phyloP scores from a whole-genome alignment of 2,329 filamentous ascomycete species.

The Teratosphaeria viscida region DNA sequence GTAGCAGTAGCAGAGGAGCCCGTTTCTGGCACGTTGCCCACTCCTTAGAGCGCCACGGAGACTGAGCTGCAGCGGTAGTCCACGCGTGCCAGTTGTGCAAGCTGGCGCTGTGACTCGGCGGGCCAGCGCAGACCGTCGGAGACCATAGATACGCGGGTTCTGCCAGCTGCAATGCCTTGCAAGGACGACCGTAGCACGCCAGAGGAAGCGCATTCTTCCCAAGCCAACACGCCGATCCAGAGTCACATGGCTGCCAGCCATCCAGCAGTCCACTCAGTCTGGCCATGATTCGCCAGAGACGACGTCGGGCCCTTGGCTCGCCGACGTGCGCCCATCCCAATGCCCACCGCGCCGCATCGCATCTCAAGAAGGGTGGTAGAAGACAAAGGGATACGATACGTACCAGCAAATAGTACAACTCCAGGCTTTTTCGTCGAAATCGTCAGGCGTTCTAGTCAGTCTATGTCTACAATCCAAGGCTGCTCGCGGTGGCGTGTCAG shows the following conservation, averaged over 20 bases:
- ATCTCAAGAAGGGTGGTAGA: neutral
- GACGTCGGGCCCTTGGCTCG: neutral
- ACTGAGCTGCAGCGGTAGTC: too few species aligned
- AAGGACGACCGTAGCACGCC: neutral
- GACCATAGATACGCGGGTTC: neutral
- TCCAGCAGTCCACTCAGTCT: neutral
- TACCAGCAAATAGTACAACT: constrained; percentile 11
- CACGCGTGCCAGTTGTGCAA: neutral
- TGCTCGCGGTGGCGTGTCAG: constrained; percentile 1
- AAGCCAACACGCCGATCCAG: too few species aligned
- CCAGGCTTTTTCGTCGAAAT: constrained; percentile 15
- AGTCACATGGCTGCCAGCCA: too few species aligned
- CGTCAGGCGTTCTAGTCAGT: constrained; percentile 23
- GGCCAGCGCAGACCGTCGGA: neutral
- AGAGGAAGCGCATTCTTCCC: neutral
- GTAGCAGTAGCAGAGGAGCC: neutral
- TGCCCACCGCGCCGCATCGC: neutral
- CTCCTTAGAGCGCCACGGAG: too few species aligned
- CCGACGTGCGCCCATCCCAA: neutral
- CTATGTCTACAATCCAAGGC: constrained; percentile 24
- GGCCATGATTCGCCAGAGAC: neutral
- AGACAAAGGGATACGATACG: constrained; percentile 1
- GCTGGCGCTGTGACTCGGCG: neutral
- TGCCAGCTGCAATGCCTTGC: neutral
- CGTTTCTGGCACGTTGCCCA: too few species aligned